Conservation (phyloP, 805 yeast genomes). For the Starmerella sirachaensis region DNA sequence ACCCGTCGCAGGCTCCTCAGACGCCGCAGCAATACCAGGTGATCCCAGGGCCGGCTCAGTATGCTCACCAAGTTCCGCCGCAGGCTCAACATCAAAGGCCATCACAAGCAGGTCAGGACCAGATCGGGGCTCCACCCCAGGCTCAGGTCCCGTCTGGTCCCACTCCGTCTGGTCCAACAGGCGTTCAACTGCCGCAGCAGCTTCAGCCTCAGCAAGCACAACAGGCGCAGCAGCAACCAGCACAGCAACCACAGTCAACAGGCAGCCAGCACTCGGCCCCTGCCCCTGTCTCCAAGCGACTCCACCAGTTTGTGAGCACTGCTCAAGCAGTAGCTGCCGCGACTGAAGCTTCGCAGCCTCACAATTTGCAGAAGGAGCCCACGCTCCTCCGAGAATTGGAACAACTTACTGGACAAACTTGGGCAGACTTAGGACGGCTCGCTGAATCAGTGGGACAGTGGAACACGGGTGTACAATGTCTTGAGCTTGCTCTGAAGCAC, state of each 20-base stretch:
- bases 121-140: too few species aligned
- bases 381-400: constrained; percentile 20
- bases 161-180: constrained; percentile 1
- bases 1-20: constrained; percentile 1
- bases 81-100: constrained; percentile 7
- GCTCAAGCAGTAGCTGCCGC: background rate
- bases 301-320: background rate
- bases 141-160: constrained; percentile 1
- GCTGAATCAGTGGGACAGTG: constrained; percentile 84
- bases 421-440: constrained; percentile 79
- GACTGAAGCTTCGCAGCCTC: background rate
- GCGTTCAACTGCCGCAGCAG: constrained; percentile 14
- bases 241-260: constrained; percentile 4
- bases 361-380: background rate
- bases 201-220: constrained; percentile 12
- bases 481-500: constrained; percentile 76
- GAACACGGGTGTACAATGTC: constrained; percentile 79
- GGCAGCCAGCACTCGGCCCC: constrained; percentile 2
- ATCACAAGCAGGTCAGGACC: too few species aligned
- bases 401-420: constrained; percentile 40
- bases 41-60: constrained; percentile 2
- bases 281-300: background rate
- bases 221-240: constrained; percentile 27
- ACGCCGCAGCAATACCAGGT: constrained; percentile 1
- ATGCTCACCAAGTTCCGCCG: constrained; percentile 7